These are phyloP conservation scores for Solanum paucissectum DNA, from an alignment of 257 asterid species.

Conservation along the genomic window DNA sequence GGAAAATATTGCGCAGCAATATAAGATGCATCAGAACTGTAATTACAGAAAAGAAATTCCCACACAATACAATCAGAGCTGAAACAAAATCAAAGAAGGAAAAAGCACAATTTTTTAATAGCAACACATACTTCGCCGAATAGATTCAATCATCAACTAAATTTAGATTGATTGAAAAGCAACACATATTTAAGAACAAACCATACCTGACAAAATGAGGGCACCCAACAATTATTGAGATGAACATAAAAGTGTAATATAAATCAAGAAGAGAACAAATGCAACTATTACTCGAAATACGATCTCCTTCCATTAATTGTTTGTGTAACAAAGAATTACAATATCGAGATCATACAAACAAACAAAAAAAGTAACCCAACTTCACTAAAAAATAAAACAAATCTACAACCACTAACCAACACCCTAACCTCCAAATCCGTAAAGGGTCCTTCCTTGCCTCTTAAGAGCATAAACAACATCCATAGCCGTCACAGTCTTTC, in stretches of 20 bases:
- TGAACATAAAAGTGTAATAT: too few species aligned
- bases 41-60: background rate
- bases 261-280: background rate
- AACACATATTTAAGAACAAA: background rate
- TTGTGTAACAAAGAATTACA: background rate
- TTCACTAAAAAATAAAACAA: background rate
- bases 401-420: background rate
- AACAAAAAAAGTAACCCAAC: background rate
- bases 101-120: background rate
- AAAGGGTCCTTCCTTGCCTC: conserved; percentile 12
- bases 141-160: background rate
- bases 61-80: too few species aligned
- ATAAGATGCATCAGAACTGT: background rate
- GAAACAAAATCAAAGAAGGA: background rate
- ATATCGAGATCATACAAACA: background rate
- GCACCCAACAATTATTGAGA: background rate
- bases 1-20: background rate
- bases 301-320: background rate
- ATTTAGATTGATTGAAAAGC: background rate
- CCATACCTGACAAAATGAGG: background rate
- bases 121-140: too few species aligned
- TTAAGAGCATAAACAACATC: conserved; percentile 10
- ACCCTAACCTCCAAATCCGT: conserved; percentile 11
- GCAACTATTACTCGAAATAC: background rate
- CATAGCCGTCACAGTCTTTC: conserved; percentile 15